Evolutionary conservation across 1,284 basidiomycete genomes (phyloP).

Genomic region (Cystobasidium pallidum): DNA sequence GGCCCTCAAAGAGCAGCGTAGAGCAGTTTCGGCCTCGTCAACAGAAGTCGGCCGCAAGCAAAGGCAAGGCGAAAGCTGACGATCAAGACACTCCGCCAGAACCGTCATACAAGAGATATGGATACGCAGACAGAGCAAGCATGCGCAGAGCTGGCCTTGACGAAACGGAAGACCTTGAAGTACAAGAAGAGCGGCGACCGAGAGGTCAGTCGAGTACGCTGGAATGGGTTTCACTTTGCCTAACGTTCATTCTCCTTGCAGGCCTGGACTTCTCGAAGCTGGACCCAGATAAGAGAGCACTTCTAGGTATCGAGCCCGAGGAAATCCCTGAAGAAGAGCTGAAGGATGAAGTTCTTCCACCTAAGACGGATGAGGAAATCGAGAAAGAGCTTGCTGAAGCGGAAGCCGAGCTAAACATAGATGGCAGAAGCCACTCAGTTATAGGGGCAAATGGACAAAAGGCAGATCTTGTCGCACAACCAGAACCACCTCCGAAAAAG

Average conservation of each 20-base stretch:
- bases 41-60: not conserved
- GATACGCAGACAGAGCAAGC: conserved; percentile 38
- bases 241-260: not conserved
- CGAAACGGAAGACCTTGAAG: conserved; percentile 2
- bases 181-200: conserved; percentile 27
- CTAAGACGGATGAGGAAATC: conserved; percentile 41
- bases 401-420: conserved; percentile 5
- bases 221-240: not conserved
- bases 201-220: conserved; percentile 21
- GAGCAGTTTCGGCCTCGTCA: conserved; percentile 35
- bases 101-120: conserved; percentile 35
- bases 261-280: conserved; percentile 37
- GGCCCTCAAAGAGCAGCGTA: conserved; percentile 15
- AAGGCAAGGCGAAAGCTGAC: conserved; percentile 23
- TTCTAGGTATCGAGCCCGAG: conserved; percentile 16
- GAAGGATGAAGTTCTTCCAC: not conserved
- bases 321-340: not conserved
- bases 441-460: not conserved
- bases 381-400: conserved; percentile 39
- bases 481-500: conserved; percentile 27
- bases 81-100: conserved; percentile 13
- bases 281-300: conserved; percentile 18
- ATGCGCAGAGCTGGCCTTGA: conserved; percentile 40
- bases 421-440: not conserved
- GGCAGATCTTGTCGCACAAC: not conserved